Evolutionary conservation across 169 alveolate genomes (phyloP).

Genomic region (Neospora caninum): DNA sequence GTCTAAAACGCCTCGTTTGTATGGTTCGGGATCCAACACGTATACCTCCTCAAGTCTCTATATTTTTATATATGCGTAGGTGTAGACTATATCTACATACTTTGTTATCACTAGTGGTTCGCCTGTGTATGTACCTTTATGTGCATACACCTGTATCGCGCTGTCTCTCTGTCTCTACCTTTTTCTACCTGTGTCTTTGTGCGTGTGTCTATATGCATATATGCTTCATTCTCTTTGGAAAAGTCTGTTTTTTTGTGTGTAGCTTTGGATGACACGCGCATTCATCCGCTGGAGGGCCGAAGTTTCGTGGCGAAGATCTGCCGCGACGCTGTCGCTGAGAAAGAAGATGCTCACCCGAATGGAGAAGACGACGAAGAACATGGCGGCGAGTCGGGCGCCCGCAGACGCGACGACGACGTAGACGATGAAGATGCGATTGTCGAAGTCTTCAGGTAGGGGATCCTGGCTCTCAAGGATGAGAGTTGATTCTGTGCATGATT

Average conservation of each 20-base stretch:
- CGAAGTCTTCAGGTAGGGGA: conserved; percentile 45
- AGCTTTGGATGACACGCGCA: conserved; percentile 78
- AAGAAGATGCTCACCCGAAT: conserved; percentile 59
- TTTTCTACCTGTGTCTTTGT: background rate
- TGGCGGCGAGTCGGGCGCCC: conserved; percentile 44
- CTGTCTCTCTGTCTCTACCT: too few species aligned
- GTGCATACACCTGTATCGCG: too few species aligned
- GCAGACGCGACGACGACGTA: conserved; percentile 43
- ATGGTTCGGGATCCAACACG: too few species aligned
- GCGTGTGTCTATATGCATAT: background rate
- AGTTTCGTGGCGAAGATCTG: conserved; percentile 76
- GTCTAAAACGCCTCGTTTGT: too few species aligned
- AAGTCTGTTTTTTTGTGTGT: background rate
- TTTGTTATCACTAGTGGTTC: too few species aligned
- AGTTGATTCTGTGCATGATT: too few species aligned
- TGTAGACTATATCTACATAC: too few species aligned
- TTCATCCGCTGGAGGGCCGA: conserved; percentile 80
- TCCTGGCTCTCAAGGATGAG: too few species aligned
- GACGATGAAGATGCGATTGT: conserved; percentile 51
- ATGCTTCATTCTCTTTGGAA: background rate
- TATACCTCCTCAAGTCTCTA: too few species aligned
- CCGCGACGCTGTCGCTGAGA: conserved; percentile 76
- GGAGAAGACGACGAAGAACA: conserved; percentile 52
- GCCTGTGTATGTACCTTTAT: too few species aligned
- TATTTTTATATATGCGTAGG: too few species aligned